These are phyloP conservation scores for Chenopodium album DNA, from an alignment of 148 eudicot species.

Conservation along the genomic window DNA sequence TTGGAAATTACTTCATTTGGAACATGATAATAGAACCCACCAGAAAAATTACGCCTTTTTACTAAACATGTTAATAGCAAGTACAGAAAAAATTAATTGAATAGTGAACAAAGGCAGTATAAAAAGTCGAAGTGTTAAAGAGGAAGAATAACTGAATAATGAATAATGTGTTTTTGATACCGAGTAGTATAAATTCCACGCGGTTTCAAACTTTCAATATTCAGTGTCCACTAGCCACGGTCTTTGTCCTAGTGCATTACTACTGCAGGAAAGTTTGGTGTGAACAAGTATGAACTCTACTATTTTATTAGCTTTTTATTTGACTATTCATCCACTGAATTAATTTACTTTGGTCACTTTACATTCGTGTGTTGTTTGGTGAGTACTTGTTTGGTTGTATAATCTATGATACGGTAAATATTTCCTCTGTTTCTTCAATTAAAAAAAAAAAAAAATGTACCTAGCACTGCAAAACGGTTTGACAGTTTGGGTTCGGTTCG, in stretches of 20 bases:
- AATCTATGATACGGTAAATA: too few relatives aligned
- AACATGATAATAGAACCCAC: neutral
- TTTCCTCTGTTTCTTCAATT: too few relatives aligned
- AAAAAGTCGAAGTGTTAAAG: too few relatives aligned
- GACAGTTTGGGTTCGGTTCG: too few relatives aligned
- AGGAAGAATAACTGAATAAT: too few relatives aligned
- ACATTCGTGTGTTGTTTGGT: neutral
- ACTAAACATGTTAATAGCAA: neutral
- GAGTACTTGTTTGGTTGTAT: too few relatives aligned
- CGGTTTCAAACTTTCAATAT: neutral
- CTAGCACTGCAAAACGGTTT: too few relatives aligned
- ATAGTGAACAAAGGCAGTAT: neutral
- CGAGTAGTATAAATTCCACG: slow-evolving; percentile 3
- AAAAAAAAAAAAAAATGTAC: too few relatives aligned
- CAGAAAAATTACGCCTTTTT: neutral
- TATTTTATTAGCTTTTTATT: too few relatives aligned
- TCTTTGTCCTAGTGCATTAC: neutral
- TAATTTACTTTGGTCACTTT: too few relatives aligned
- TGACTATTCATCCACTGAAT: too few relatives aligned
- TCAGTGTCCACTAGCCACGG: neutral
- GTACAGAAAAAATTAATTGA: neutral
- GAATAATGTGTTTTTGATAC: neutral
- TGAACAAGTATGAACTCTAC: slow-evolving; percentile 5
- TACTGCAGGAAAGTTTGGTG: neutral
- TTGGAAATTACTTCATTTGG: slow-evolving; percentile 3